Percentiles rank a stretch among this genome's conserved stretches.
These are phyloP conservation scores for Uncinocarpus reesii DNA, from an alignment of 2,329 filamentous ascomycete genomes.

Conservation along the genomic window DNA sequence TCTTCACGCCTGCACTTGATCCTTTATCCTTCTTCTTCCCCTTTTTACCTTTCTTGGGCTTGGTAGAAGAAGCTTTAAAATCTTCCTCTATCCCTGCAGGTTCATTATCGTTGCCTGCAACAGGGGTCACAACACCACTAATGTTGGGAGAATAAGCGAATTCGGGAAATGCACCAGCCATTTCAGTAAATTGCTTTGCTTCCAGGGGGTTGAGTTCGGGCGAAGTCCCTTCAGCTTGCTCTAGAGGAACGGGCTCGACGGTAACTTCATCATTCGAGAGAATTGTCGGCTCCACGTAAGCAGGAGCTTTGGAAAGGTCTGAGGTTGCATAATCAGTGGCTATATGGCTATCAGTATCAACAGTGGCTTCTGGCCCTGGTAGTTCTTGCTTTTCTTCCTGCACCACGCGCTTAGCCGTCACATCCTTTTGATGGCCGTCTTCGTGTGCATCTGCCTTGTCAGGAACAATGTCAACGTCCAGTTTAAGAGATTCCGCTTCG, in stretches of 20 bases:
- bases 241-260: not conserved
- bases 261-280: not conserved
- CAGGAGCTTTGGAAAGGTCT: not conserved
- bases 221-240: not conserved
- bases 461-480: not conserved
- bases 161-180: not conserved
- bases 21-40: conserved; percentile 19
- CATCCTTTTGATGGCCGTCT: no score
- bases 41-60: conserved; percentile 26
- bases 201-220: not conserved
- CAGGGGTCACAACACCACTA: not conserved
- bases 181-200: not conserved
- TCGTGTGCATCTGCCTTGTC: not conserved
- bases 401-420: no score
- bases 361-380: no score
- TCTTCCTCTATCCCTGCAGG: not conserved
- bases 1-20: not conserved
- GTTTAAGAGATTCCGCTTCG: not conserved
- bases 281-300: not conserved
- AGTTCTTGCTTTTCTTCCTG: no score
- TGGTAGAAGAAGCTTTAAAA: conserved; percentile 3
- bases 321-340: no score
- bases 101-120: not conserved
- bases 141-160: not conserved
- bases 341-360: no score